These are phyloP conservation scores for Panicum miliaceum DNA, from an alignment of 176 grass and related monocot species.

Conservation along the genomic window DNA sequence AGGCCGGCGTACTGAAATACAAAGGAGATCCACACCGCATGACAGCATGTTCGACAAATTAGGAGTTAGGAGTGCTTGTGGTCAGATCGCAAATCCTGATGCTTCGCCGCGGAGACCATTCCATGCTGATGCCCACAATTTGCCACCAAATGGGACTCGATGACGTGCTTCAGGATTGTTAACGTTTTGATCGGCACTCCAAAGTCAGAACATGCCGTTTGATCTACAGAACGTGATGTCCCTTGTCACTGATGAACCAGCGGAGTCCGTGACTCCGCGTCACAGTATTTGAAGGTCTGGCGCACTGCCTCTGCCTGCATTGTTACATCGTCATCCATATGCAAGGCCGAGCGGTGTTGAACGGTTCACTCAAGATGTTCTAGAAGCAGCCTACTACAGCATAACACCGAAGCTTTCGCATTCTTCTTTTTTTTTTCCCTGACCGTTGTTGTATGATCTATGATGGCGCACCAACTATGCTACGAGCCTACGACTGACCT, in stretches of 20 bases:
- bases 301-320: neutral
- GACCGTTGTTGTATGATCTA: neutral
- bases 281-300: neutral
- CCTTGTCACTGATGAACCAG: conserved; percentile 12
- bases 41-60: conserved; percentile 19
- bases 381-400: neutral
- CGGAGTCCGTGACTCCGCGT: neutral
- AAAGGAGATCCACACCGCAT: conserved; percentile 7
- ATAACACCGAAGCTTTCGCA: neutral
- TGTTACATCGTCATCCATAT: neutral
- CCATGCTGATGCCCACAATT: neutral
- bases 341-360: neutral
- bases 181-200: neutral
- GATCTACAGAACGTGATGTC: neutral
- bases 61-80: neutral
- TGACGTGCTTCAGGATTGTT: neutral
- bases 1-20: neutral
- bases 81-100: conserved; percentile 23
- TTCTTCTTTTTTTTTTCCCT: neutral
- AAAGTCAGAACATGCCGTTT: neutral
- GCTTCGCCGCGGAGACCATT: neutral
- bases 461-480: conserved; percentile 27
- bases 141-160: conserved; percentile 4
- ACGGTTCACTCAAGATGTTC: neutral
- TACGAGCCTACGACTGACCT: neutral